A percentile compares a stretch with the other conserved stretches of the same genome.
Evolutionary conservation across 768 basidiomycete species (phyloP).

Genomic region (Naganishia vishniacii): DNA sequence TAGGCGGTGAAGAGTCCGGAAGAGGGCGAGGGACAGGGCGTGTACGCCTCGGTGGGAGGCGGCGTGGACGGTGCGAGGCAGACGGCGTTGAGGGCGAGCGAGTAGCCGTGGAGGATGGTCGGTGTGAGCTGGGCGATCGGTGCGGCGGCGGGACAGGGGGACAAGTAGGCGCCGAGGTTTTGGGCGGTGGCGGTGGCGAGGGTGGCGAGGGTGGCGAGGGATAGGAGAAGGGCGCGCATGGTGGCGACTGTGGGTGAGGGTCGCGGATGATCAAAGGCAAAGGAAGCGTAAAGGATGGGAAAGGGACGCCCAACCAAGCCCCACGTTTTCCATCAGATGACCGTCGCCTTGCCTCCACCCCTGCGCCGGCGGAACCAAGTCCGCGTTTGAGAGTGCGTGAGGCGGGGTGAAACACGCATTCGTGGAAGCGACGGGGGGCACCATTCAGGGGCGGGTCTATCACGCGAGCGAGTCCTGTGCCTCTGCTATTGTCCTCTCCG

Average conservation of each 20-base stretch:
- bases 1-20: slow-evolving; percentile 2
- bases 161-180: slow-evolving; percentile 14
- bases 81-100: not conserved
- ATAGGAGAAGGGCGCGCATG: not conserved
- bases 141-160: not conserved
- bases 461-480: too few species aligned
- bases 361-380: too few species aligned
- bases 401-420: too few species aligned
- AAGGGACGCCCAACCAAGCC: too few species aligned
- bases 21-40: not conserved
- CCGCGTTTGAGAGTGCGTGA: too few species aligned
- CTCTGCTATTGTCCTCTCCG: too few species aligned
- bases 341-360: too few species aligned
- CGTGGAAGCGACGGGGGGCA: too few species aligned
- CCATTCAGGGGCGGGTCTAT: too few species aligned
- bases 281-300: too few species aligned
- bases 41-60: not conserved
- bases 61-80: not conserved
- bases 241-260: not conserved
- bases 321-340: too few species aligned
- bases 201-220: not conserved
- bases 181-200: not conserved
- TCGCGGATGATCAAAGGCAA: not conserved
- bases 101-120: not conserved
- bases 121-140: not conserved